Evolutionary conservation across 2,329 filamentous ascomycete genomes (phyloP).

Genomic region (Penicillium sp.): DNA sequence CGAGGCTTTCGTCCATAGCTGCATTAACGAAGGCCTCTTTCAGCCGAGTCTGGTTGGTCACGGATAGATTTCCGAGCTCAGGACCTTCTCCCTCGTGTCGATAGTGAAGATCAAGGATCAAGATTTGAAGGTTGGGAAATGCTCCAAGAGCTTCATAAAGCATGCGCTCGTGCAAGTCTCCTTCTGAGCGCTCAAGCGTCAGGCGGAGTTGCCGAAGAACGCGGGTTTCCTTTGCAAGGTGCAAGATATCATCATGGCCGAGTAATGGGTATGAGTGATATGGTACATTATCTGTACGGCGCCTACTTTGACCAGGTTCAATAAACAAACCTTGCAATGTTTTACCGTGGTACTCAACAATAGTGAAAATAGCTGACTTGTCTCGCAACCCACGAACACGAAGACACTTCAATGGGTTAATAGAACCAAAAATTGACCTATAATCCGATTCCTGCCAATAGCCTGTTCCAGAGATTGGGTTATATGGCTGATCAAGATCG

Average conservation of each 20-base stretch:
- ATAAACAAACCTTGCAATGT: neutral
- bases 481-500: neutral
- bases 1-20: slow-evolving; percentile 1
- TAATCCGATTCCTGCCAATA: neutral
- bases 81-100: neutral
- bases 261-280: neutral
- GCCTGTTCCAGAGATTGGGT: neutral
- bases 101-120: neutral
- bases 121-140: neutral
- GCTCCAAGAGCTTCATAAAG: neutral
- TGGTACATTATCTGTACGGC: neutral
- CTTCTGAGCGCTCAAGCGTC: neutral
- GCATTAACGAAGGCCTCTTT: slow-evolving; percentile 1
- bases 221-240: neutral
- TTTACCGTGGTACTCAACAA: neutral
- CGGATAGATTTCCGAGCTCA: neutral
- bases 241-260: neutral
- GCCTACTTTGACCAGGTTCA: neutral
- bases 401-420: neutral
- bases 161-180: neutral
- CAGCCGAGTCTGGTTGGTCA: neutral
- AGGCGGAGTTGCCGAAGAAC: neutral
- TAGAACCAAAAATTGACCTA: neutral
- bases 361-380: neutral
- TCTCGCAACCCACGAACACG: neutral